Percentiles rank a stretch among this genome's conserved stretches.
Conservation (phyloP, 176 grass and related monocot genomes). For the Oryza glaberrima region DNA sequence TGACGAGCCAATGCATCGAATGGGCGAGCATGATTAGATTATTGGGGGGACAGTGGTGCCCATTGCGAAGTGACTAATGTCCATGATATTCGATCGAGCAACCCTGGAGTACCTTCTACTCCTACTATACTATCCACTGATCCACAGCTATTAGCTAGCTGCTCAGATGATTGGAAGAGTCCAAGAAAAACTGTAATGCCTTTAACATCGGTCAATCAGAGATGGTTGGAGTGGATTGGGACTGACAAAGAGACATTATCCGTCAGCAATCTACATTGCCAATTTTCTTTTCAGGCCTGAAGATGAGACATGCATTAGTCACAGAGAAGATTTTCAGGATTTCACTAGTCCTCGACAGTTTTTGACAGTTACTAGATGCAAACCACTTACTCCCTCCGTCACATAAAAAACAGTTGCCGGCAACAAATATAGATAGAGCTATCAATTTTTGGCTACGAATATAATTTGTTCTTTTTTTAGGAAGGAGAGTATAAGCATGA, state of each 20-base stretch:
- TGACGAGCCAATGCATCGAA: neutral
- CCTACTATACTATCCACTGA: neutral
- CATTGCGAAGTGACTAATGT: slow-evolving; percentile 30
- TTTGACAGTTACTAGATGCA: no score
- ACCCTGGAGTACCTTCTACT: neutral
- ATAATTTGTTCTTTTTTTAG: no score
- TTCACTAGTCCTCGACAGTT: neutral
- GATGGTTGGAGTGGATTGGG: neutral
- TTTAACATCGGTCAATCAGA: slow-evolving; percentile 9
- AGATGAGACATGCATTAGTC: slow-evolving; percentile 2
- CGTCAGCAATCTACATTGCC: neutral
- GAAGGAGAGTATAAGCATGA: neutral
- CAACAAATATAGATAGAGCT: no score
- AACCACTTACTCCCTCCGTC: no score
- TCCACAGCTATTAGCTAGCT: neutral
- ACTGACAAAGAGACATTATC: neutral
- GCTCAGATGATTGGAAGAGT: slow-evolving; percentile 12
- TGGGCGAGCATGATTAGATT: slow-evolving; percentile 21
- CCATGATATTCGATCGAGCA: slow-evolving; percentile 29
- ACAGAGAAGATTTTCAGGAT: neutral
- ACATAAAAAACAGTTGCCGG: no score
- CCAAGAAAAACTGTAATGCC: slow-evolving; percentile 18
- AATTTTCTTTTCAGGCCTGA: slow-evolving; percentile 8
- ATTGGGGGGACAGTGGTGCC: slow-evolving; percentile 8
- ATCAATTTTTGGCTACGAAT: no score